Evolutionary conservation across 2,329 filamentous ascomycete genomes (phyloP), one percentile per base, ranked within the genome.

Genomic region (Phaeosphaeria sp.): DNA sequence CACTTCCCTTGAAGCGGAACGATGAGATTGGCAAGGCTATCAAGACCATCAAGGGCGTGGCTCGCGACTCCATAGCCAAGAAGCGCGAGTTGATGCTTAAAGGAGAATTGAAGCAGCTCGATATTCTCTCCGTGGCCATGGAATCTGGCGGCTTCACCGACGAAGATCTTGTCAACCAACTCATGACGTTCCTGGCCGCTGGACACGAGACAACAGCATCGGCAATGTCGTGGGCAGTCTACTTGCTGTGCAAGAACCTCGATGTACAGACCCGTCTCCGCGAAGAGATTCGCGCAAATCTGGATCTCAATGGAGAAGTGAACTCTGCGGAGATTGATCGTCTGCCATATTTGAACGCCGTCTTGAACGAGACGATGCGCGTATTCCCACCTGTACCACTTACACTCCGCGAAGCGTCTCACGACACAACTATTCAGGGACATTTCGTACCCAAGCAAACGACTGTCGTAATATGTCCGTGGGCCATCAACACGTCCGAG

Each of bases 161-260:
- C 61, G 90, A 92, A 49, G 87, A 92, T 59, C 85, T 96, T n/a
- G 86, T 92, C 36, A 90, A 95, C 74, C 92, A 96, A 77, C 85
- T 95, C 72, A 95, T 96, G 91, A 96, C 91, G 0, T 95, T 96
- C 80, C 85, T 96, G 5, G 90, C 89, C 0, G 92, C 92, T 0
- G 82, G 80, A 43, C 81, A 87, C 62, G 84, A 87, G 74, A 87
- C 85, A 0, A 86, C 84, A 7, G 83, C 84, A 1, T 79, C 78
- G 15, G 79, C 83, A 18, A 73, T 86, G 56, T 81, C 80, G 33
- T 87, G 84, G 83, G 81, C 83, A 11, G 77, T 82, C 33, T 86
- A 85, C 67, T 75, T 83, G 2, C 76, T 87, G 1, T 82, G 80
- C 66, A 78, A 79, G 21, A 65, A 87, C 61, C 83, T 82, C 0